These are phyloP conservation scores for Lithohypha guttulata DNA, from an alignment of 2,329 filamentous ascomycete species.

Conservation along the genomic window DNA sequence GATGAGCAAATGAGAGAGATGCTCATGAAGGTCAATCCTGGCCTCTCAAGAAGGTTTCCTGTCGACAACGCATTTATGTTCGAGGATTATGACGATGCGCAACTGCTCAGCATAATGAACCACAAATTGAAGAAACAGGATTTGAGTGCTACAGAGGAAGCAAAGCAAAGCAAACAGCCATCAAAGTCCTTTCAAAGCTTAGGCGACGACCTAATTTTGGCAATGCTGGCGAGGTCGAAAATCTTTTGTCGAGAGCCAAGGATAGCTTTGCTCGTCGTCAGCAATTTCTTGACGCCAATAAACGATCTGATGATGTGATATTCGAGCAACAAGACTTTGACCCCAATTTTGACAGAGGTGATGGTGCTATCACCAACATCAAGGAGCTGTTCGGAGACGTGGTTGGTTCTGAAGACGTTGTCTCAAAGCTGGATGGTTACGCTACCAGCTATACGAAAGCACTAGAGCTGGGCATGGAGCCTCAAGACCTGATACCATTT, in stretches of 20 bases:
- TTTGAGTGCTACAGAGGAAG: conserved; percentile 43
- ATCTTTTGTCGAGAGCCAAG: conserved; percentile 51
- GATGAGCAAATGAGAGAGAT: conserved; percentile 55
- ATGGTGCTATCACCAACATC: conserved; percentile 40
- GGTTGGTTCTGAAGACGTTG: conserved; percentile 47
- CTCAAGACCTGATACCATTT: conserved; percentile 50
- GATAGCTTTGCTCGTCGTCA: conserved; percentile 13
- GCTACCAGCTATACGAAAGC: conserved; percentile 43
- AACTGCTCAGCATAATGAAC: conserved; percentile 50
- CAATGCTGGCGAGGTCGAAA: conserved; percentile 66
- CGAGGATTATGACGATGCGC: conserved; percentile 52
- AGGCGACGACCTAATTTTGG: conserved; percentile 57
- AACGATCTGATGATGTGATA: conserved; percentile 22
- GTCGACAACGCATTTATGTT: conserved; percentile 55
- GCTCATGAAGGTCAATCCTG: conserved; percentile 36
- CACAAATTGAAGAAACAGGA: conserved; percentile 51
- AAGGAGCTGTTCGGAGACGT: conserved; percentile 46
- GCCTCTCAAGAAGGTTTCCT: conserved; percentile 55
- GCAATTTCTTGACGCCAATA: neutral
- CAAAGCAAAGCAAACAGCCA: conserved; percentile 43
- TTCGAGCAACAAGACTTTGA: conserved; percentile 47
- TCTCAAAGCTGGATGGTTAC: conserved; percentile 45
- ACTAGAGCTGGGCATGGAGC: conserved; percentile 43
- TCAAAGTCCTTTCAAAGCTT: conserved; percentile 50
- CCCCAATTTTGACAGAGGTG: conserved; percentile 45